A percentile compares a stretch with the other conserved stretches of the same genome.
These are phyloP conservation scores for Blastomyces silverae DNA, from an alignment of 2,329 filamentous ascomycete species.

Conservation along the genomic window DNA sequence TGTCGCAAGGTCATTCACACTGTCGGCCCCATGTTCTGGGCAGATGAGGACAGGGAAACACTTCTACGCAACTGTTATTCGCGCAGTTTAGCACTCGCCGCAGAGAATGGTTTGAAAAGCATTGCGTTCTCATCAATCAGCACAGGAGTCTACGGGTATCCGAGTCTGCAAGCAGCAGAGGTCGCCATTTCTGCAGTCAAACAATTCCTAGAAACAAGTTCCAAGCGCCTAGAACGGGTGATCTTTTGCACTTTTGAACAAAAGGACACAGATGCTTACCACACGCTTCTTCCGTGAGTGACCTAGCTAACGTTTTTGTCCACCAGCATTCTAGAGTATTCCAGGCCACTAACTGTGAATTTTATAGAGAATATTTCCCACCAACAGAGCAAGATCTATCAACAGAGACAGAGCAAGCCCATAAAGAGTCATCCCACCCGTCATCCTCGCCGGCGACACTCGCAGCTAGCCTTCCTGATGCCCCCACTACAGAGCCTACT, in stretches of 20 bases:
- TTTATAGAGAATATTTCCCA: slow-evolving; percentile 45
- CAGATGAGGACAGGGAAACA: slow-evolving; percentile 29
- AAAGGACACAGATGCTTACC: slow-evolving; percentile 72
- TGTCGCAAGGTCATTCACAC: slow-evolving; percentile 78
- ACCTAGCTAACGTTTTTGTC: slow-evolving; percentile 13
- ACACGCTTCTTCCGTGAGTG: slow-evolving; percentile 64
- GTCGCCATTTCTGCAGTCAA: slow-evolving; percentile 59
- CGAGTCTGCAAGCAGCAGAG: slow-evolving; percentile 63
- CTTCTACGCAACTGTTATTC: slow-evolving; percentile 61
- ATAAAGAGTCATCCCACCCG: slow-evolving; percentile 24
- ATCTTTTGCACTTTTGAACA: slow-evolving; percentile 77
- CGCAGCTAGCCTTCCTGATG: slow-evolving; percentile 44
- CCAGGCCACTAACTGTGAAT: slow-evolving; percentile 5
- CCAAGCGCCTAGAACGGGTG: slow-evolving; percentile 57
- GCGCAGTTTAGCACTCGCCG: slow-evolving; percentile 64
- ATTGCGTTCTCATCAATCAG: slow-evolving; percentile 81
- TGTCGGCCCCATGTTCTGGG: slow-evolving; percentile 72
- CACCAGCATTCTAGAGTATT: background rate
- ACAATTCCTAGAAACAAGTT: slow-evolving; percentile 44
- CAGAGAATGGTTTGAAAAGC: slow-evolving; percentile 56
- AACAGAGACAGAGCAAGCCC: slow-evolving; percentile 8
- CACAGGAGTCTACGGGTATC: slow-evolving; percentile 87
- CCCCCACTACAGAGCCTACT: slow-evolving; percentile 44
- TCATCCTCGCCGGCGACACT: slow-evolving; percentile 28
- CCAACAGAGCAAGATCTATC: slow-evolving; percentile 36